Evolutionary conservation across 2,329 filamentous ascomycete species (phyloP).

Genomic region (Fusarium sp.): DNA sequence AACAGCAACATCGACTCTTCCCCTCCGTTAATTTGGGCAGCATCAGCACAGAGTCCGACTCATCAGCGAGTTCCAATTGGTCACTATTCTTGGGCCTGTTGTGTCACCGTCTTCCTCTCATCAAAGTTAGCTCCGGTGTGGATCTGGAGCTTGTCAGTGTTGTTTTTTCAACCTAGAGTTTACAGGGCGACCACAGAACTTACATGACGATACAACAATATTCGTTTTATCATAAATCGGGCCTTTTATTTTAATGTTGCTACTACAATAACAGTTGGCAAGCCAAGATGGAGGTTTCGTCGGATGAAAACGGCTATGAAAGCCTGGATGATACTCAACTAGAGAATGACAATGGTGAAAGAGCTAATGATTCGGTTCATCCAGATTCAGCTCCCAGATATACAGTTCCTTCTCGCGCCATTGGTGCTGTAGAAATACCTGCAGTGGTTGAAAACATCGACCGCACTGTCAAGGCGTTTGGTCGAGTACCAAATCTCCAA

Average conservation of each 20-base stretch:
- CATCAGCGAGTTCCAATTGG: not conserved
- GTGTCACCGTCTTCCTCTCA: not conserved
- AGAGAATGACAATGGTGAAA: constrained; percentile 6
- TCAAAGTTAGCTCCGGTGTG: constrained; percentile 11
- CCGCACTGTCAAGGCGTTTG: constrained; percentile 54
- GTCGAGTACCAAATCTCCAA: constrained; percentile 49
- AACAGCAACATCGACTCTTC: not conserved
- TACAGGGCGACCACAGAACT: not conserved
- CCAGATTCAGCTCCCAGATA: constrained; percentile 47
- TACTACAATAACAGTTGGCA: not conserved
- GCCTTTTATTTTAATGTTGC: not conserved
- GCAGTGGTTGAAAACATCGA: constrained; percentile 56
- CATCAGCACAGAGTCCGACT: not conserved
- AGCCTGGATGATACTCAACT: constrained; percentile 28
- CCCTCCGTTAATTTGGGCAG: not conserved
- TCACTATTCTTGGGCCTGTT: not conserved
- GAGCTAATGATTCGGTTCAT: not conserved
- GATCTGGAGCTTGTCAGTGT: not conserved
- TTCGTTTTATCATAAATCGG: not conserved
- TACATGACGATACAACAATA: not conserved
- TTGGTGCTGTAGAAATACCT: constrained; percentile 55
- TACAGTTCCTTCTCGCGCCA: constrained; percentile 46
- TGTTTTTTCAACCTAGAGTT: constrained; percentile 11
- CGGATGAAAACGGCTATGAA: constrained; percentile 36
- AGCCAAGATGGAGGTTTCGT: constrained; percentile 21